Evolutionary conservation across 352 stramenopile species (phyloP), one percentile per base, ranked within the genome.

Genomic region (Phytophthora megakarya): DNA sequence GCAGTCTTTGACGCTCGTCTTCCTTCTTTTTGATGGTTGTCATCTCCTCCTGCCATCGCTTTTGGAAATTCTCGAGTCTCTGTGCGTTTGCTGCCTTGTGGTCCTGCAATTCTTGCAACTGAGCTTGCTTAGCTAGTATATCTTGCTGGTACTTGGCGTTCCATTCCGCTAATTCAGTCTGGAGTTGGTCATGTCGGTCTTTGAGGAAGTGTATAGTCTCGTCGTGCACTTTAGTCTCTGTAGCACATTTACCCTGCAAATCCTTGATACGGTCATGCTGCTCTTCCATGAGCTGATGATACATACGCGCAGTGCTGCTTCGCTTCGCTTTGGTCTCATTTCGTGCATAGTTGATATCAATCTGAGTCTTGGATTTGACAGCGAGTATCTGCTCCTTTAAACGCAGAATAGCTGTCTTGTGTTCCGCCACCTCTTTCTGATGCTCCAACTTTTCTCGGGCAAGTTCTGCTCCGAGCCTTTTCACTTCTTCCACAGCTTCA

Each of bases 281-380:
- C 46, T 92, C 84, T 37, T 91, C 72, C 22, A 94, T 75, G n/a
- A 93, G 70, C 58, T 96, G 81, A 28, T 86, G 80, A 58, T 95
- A 93, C 69, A 90, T 81, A 3, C 89, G 72, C 6, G 83, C 72
- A 0, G 82, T 95, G 38, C 80, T 93, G 37, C 77, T 82, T n/a
- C 81, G 78, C 64, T 96, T 95, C 18, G 89, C 89, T 56, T 95
- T 92, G 45, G 86, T 86, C 62, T 96, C 86, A 28, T 90, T 92
- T 0, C 82, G 70, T 5, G 84, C 77, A 37, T 95, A 96, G 6
- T 86, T 76, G 47, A 86, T 89, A 35, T 96, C 86, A 46, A 95
- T 84, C 61, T 90, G 79, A 16, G 86, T 92, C 65, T 94, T 92
- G 35, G 83, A 92, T 54, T 94, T 94, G 37, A 95, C 79, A 11